Percentiles rank a stretch among this genome's conserved stretches.
phyloP scores from a whole-genome alignment of 2,329 filamentous ascomycete species.

The Scedosporium dehoogii region DNA sequence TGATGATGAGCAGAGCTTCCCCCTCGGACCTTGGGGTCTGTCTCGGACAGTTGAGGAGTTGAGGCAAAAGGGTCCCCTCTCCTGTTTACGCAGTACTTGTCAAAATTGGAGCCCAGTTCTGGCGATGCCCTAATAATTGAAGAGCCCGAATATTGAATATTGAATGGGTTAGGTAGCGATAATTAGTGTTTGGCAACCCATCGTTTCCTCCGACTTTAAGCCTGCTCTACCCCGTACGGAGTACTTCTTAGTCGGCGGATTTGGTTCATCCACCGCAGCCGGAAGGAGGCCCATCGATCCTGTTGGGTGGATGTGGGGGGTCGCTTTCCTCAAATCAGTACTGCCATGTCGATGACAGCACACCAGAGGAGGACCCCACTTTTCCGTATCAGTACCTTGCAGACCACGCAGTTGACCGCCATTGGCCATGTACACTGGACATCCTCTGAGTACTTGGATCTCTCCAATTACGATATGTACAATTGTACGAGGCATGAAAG shows the following conservation, averaged over 20 bases:
- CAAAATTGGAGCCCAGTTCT: neutral
- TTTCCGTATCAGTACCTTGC: slow-evolving; percentile 1
- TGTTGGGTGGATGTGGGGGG: neutral
- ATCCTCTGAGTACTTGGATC: neutral
- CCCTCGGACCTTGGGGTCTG: neutral
- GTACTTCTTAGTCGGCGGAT: neutral
- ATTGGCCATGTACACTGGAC: neutral
- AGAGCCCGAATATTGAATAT: neutral
- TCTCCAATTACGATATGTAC: no score
- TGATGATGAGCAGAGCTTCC: neutral
- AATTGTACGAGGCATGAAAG: neutral
- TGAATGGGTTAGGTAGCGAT: neutral
- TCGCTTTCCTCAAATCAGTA: neutral
- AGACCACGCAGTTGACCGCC: neutral
- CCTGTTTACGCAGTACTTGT: neutral
- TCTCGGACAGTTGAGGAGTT: neutral
- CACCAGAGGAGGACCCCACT: neutral
- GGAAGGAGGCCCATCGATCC: neutral
- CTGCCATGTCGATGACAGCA: slow-evolving; percentile 5
- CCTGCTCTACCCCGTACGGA: neutral
- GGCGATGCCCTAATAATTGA: neutral
- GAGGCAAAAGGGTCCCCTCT: neutral
- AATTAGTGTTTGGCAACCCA: neutral
- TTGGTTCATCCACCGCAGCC: neutral
- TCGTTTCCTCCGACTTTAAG: neutral